Evolutionary conservation across 2,329 filamentous ascomycete genomes (phyloP), one percentile per base, ranked within the genome.

Genomic region (Mollisiaceae sp.): DNA sequence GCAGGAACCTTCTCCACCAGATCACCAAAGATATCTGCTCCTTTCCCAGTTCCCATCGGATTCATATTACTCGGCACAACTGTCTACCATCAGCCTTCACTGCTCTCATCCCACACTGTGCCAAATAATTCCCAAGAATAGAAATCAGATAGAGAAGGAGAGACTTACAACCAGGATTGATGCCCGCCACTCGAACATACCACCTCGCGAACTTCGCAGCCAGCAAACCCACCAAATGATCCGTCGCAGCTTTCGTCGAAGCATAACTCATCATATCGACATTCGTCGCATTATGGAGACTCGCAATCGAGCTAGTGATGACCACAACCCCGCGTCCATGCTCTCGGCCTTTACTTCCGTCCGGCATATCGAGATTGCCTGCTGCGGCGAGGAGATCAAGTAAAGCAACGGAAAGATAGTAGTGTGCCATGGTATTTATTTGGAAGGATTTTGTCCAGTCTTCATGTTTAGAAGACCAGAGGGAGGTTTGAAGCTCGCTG

Each of bases 261-360:
- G 82, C 82, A 66, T 85, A 85, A 68, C 80, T 82, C 5, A 81
- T 84, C 70, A 85, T 73, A 66, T 85, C 82, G 3, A 85, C 77
- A 67, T 85, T 85, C 1, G 82, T 85, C 0, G 72, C 79, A 71
- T 83, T 84, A 65, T 84, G 82, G 78, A 84, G 80, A 70, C 81
- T 83, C 2, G 82, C 82, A 69, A 82, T 85, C 2, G 79, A 82
- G 69, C 82, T 84, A 4, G 82, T 84, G 4, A 85, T 74, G 4
- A 84, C 75, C 18, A 83, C 74, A 0, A 79, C 80, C 0, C 82
- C 82, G 8, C 82, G 75, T 8, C 82, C 82, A 32, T 79, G 73
- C 35, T 75, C 79, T 62, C 71, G 69, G 2, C 75, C 78, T 61
- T 69, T 74, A 27, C 63, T 70, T 18, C 72, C 75, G 64, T 72